Base-by-base conservation (phyloP, 345 rosid genomes). In the Rhodamnia rubescens region DNA sequence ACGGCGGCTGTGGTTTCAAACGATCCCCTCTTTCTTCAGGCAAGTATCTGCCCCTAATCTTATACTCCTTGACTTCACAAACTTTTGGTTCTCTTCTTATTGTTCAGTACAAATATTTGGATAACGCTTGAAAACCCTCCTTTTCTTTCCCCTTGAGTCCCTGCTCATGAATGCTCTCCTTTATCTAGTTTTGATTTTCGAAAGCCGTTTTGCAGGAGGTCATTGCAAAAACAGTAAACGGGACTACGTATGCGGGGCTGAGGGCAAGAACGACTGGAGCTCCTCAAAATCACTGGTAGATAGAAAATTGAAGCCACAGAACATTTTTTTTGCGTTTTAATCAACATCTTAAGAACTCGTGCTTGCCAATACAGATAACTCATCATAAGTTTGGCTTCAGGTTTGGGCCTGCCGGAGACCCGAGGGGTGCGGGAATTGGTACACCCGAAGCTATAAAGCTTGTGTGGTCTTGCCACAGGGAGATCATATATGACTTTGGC, bases 381-480 rank as follows among this genome's bases (percentile, higher is more conserved):
- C 5, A 12, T 84, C 81, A 80, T n/a, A 42, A 82, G 53, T n/a
- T 75, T 80, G 52, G 49, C 36, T 69, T 47, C 89, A 96, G 99
- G 98, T 97, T 97, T 90, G 99, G 99, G 87, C 99, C 99, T 0
- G 94, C 99, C 3, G 99, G 99, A 51, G 99, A 97, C 89, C 99
- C 99, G 1, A 92, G 99, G 90, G 99, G 99, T 53, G 99, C 99
- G 1, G 99, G 99, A 64, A 97, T 97, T 53, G 99, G 99, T 74
- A 96, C 98, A 27, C 99, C 99, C 0, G 99, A 97, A 84, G 99
- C 99, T 6, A 96, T 97, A 92, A 96, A 92, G 92, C 94, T 96
- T 5, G 99, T 97, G 9, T 97, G 99, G 99, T 97, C 99, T 85
- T 95, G 99, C 92, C 99, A 96, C 87, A 92, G 99, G 88, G 99